Percentiles rank a stretch among this genome's conserved stretches.
Evolutionary conservation across 108 stramenopile species (phyloP).

Genomic region (Cyclotella kingstonii): DNA sequence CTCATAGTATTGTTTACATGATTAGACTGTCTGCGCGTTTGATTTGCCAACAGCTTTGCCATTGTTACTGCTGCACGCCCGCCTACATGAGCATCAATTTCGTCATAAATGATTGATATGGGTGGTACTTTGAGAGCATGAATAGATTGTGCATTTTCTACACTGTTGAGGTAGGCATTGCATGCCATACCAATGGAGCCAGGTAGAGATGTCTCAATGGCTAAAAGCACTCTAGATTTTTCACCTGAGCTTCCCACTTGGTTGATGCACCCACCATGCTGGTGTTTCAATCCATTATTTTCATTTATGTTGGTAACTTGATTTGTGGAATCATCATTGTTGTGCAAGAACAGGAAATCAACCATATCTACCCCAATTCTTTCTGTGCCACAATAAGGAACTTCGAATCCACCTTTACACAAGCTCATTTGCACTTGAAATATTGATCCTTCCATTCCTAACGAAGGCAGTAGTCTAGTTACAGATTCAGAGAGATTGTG

Average conservation of each 20-base stretch:
- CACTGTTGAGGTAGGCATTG: slow-evolving; percentile 10
- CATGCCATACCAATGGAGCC: slow-evolving; percentile 67
- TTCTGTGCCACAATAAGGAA: slow-evolving; percentile 37
- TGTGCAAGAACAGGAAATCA: slow-evolving; percentile 61
- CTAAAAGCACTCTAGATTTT: slow-evolving; percentile 72
- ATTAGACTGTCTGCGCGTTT: slow-evolving; percentile 34
- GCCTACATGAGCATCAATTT: slow-evolving; percentile 87
- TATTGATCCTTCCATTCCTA: slow-evolving; percentile 67
- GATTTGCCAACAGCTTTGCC: slow-evolving; percentile 68
- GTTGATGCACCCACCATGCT: slow-evolving; percentile 60
- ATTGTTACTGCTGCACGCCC: slow-evolving; percentile 79
- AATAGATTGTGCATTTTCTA: slow-evolving; percentile 4
- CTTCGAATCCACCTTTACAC: slow-evolving; percentile 33
- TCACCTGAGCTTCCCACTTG: slow-evolving; percentile 74
- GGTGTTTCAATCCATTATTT: background rate
- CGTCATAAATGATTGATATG: slow-evolving; percentile 77
- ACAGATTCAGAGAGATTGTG: slow-evolving; percentile 51
- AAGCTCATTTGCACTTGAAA: slow-evolving; percentile 49
- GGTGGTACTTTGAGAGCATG: slow-evolving; percentile 25
- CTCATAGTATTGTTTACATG: background rate
- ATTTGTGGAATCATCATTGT: slow-evolving; percentile 8
- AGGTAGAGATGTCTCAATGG: slow-evolving; percentile 75
- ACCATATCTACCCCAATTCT: slow-evolving; percentile 48
- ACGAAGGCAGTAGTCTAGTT: slow-evolving; percentile 50
- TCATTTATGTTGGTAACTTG: background rate